A percentile compares a stretch with the other conserved stretches of the same genome.
Conservation (phyloP, 2,329 filamentous ascomycete species). For the Verticillium zaregamsianum region DNA sequence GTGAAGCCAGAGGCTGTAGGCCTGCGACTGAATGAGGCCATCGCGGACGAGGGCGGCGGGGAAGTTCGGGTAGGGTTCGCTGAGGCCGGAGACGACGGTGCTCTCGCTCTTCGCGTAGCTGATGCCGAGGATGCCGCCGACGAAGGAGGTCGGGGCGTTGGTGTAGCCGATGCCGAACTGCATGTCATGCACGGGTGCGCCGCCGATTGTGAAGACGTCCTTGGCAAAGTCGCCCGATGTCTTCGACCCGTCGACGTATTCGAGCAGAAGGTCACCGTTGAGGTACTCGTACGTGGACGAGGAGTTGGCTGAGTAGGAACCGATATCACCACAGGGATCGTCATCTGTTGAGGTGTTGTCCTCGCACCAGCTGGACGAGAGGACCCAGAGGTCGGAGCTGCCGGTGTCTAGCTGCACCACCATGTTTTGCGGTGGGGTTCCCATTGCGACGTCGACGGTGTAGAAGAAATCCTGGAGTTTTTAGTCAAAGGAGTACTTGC, state of each 20-base stretch:
- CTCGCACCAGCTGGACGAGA: conserved; percentile 4
- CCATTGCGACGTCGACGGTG: conserved; percentile 58
- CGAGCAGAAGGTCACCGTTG: conserved; percentile 24
- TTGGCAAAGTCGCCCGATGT: conserved; percentile 54
- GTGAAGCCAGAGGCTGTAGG: conserved; percentile 63
- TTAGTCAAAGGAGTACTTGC: neutral
- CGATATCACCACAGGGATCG: conserved; percentile 8
- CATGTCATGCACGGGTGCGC: conserved; percentile 40
- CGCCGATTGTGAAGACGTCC: conserved; percentile 50
- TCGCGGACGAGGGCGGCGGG: conserved; percentile 48
- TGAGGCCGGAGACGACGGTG: conserved; percentile 57
- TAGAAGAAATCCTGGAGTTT: conserved; percentile 31
- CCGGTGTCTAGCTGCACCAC: conserved; percentile 64
- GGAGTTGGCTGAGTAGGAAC: conserved; percentile 35
- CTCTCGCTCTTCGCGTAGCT: conserved; percentile 40
- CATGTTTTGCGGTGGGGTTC: conserved; percentile 55
- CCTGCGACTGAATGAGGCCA: conserved; percentile 56
- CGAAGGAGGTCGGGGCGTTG: conserved; percentile 38
- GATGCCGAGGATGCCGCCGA: conserved; percentile 44
- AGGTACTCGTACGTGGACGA: neutral
- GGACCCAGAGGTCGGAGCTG: conserved; percentile 64
- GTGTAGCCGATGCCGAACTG: conserved; percentile 51
- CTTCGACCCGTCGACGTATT: conserved; percentile 54
- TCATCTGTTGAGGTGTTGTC: neutral
- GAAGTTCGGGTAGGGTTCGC: neutral